Evolutionary conservation across 495 filamentous ascomycete genomes (phyloP).

Genomic region (Cercophora sp.): DNA sequence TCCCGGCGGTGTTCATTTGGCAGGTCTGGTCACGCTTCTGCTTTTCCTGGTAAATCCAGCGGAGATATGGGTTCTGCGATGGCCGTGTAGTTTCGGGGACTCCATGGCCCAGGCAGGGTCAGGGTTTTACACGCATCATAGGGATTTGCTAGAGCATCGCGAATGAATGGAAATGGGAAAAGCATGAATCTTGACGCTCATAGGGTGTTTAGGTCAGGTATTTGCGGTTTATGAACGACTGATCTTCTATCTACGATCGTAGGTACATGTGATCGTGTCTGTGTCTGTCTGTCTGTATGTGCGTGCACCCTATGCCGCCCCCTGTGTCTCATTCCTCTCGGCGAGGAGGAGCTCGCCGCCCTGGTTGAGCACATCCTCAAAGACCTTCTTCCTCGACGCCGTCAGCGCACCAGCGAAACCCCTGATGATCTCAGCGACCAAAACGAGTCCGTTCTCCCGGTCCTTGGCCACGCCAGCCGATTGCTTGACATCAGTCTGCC

Average conservation of each 20-base stretch:
- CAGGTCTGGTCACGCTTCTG: slow-evolving; percentile 43
- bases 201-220: slow-evolving; percentile 3
- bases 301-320: no score
- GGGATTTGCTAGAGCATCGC: slow-evolving; percentile 36
- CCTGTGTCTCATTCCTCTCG: slow-evolving; percentile 20
- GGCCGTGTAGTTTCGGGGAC: slow-evolving; percentile 29
- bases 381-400: slow-evolving; percentile 25
- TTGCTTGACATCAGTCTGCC: slow-evolving; percentile 31
- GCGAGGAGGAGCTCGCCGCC: slow-evolving; percentile 32
- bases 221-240: not conserved
- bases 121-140: slow-evolving; percentile 32
- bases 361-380: slow-evolving; percentile 34
- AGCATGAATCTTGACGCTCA: slow-evolving; percentile 29
- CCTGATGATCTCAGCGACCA: slow-evolving; percentile 56
- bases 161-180: slow-evolving; percentile 37
- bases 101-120: slow-evolving; percentile 25
- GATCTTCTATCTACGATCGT: no score
- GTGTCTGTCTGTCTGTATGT: not conserved
- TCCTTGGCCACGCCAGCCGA: slow-evolving; percentile 41
- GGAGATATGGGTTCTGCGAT: slow-evolving; percentile 23
- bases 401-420: slow-evolving; percentile 41
- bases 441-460: slow-evolving; percentile 60
- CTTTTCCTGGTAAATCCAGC: slow-evolving; percentile 35
- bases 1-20: slow-evolving; percentile 38
- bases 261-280: not conserved